Evolutionary conservation across 768 basidiomycete species (phyloP), one percentile per base, ranked within the genome.

Genomic region (Coprinopsis marcescibilis): DNA sequence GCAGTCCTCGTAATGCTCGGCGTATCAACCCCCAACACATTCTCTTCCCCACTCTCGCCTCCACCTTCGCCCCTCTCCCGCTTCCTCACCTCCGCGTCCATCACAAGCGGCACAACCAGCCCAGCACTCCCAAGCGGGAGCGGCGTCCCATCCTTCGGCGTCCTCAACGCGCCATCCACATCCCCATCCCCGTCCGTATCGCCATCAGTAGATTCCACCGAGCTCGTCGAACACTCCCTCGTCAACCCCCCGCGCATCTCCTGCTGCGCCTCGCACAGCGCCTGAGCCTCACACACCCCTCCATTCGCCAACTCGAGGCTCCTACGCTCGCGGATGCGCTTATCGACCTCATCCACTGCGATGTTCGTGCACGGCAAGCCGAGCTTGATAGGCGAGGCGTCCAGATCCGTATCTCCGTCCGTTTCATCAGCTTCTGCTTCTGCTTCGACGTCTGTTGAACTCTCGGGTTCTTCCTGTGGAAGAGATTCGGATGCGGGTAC

Each of bases 261-360:
- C n/a, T n/a, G n/a, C n/a, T n/a, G n/a, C n/a, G n/a, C n/a, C n/a
- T n/a, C n/a, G n/a, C n/a, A n/a, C n/a, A n/a, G n/a, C n/a, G n/a
- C n/a, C n/a, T n/a, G n/a, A n/a, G n/a, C n/a, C n/a, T n/a, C n/a
- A n/a, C n/a, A n/a, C n/a, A n/a, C n/a, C n/a, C n/a, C n/a, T n/a
- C n/a, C n/a, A n/a, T n/a, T n/a, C 38, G 11, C 17, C 38, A 5
- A 6, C 21, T 40, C 38, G 20, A 8, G 11, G 21, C 38, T 40
- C 21, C 21, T 20, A 5, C 21, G 17, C 17, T n/a, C 12, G 26
- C 24, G 8, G 26, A 43, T 43, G 26, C 30, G 26, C 19, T 43
- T 43, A 27, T 43, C 41, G 4, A 43, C 41, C 19, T 43, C 41
- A 17, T 43, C 41, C 4, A 43, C 41, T 11, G 41, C 41, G 26